Conservation (phyloP, 2,329 filamentous ascomycete genomes). For the Venturia aucupariae region DNA sequence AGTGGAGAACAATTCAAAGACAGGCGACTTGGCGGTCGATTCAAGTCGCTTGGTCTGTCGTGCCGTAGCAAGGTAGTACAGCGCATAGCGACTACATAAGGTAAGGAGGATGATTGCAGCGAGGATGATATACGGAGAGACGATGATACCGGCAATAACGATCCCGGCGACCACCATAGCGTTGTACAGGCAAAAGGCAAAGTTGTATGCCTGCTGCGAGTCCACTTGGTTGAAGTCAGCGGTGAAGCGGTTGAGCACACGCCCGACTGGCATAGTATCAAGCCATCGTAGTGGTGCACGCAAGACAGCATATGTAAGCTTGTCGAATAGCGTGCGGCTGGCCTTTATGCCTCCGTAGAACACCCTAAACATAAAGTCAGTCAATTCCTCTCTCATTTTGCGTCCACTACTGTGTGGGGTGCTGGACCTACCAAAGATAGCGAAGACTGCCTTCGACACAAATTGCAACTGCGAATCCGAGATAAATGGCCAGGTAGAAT, state of each 20-base stretch:
- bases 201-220: constrained; percentile 12
- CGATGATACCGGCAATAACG: constrained; percentile 55
- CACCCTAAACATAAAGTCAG: constrained; percentile 24
- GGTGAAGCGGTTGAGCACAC: constrained; percentile 70
- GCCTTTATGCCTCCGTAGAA: constrained; percentile 58
- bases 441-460: constrained; percentile 52
- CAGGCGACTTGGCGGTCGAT: constrained; percentile 65
- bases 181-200: constrained; percentile 15
- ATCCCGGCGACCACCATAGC: constrained; percentile 53
- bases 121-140: constrained; percentile 57
- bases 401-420: background rate
- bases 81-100: constrained; percentile 49
- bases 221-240: constrained; percentile 69
- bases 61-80: constrained; percentile 58
- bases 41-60: constrained; percentile 70
- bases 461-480: constrained; percentile 48
- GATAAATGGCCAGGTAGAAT: constrained; percentile 50
- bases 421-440: constrained; percentile 42
- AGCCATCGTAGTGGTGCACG: constrained; percentile 55
- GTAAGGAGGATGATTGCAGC: constrained; percentile 50
- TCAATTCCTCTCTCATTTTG: background rate
- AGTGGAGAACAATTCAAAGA: constrained; percentile 72
- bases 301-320: constrained; percentile 57
- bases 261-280: constrained; percentile 68
- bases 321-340: constrained; percentile 58